phyloP scores from a whole-genome alignment of 1,139 yeast genomes.

The Yamadazyma buinensis region DNA sequence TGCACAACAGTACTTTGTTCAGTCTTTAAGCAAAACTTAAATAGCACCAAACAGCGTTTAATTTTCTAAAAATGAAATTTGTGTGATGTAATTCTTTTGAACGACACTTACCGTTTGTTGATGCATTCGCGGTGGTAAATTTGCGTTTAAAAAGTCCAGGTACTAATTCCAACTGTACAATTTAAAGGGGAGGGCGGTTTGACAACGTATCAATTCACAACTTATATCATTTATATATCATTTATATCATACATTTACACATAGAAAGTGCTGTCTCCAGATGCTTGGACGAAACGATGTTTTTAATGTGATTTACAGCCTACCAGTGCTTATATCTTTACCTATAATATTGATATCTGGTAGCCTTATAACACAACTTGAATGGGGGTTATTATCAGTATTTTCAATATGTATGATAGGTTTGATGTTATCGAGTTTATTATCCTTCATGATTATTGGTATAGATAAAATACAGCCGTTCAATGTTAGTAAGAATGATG shows the following conservation, averaged over 20 bases:
- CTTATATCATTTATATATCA: no score
- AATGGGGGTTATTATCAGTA: background rate
- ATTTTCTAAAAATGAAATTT: background rate
- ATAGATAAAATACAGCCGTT: conserved; percentile 6
- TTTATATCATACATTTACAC: no score
- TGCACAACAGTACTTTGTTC: no score
- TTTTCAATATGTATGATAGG: background rate
- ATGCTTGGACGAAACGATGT: conserved; percentile 4
- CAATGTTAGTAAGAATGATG: background rate
- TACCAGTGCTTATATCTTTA: conserved; percentile 4
- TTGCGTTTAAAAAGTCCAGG: no score
- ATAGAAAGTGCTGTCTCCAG: no score
- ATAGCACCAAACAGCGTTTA: no score
- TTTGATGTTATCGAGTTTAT: background rate
- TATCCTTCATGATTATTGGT: conserved; percentile 1
- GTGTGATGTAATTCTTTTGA: conserved; percentile 1
- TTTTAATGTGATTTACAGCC: conserved; percentile 2
- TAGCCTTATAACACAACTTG: background rate
- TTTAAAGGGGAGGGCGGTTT: no score
- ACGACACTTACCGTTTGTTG: background rate
- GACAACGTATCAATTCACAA: no score
- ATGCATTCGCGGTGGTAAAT: conserved; percentile 1
- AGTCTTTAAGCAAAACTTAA: no score
- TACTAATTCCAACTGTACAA: no score
- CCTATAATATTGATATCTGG: conserved; percentile 2